These are phyloP conservation scores for Perkinsus olseni DNA, from an alignment of 169 alveolate genomes.

Conservation along the genomic window DNA sequence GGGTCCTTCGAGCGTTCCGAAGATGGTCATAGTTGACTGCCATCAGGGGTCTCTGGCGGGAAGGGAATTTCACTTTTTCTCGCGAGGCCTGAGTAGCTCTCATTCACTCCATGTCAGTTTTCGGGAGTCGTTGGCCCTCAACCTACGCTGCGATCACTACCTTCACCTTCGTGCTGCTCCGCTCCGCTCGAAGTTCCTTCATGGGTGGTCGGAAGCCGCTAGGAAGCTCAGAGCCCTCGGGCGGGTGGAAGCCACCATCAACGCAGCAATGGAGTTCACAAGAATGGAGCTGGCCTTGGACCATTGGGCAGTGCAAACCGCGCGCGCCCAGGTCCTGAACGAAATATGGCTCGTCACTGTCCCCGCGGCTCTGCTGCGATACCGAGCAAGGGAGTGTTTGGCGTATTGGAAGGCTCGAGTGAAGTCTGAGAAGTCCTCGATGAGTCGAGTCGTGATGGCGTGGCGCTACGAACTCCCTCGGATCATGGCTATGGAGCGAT, in stretches of 20 bases:
- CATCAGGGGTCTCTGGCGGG: too few relatives aligned
- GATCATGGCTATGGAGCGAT: neutral
- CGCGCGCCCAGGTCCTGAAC: neutral
- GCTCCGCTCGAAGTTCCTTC: neutral
- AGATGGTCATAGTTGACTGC: too few relatives aligned
- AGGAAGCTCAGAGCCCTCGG: neutral
- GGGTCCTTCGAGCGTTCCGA: too few relatives aligned
- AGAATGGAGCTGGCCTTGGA: neutral
- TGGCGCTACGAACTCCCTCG: neutral
- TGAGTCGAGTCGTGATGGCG: neutral
- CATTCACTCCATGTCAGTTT: neutral
- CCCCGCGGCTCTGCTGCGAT: neutral
- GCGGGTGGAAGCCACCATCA: neutral
- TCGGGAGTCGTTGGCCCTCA: neutral
- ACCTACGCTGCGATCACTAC: neutral
- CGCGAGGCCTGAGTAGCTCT: neutral
- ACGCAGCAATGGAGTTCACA: neutral
- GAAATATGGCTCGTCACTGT: neutral
- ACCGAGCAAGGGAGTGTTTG: neutral
- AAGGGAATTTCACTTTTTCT: too few relatives aligned
- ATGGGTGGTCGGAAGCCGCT: neutral
- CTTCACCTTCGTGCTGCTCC: neutral
- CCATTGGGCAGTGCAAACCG: neutral
- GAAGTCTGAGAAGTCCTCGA: neutral
- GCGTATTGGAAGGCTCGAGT: neutral